Conservation (phyloP, 768 basidiomycete species). For the Termitomyces sp. region DNA sequence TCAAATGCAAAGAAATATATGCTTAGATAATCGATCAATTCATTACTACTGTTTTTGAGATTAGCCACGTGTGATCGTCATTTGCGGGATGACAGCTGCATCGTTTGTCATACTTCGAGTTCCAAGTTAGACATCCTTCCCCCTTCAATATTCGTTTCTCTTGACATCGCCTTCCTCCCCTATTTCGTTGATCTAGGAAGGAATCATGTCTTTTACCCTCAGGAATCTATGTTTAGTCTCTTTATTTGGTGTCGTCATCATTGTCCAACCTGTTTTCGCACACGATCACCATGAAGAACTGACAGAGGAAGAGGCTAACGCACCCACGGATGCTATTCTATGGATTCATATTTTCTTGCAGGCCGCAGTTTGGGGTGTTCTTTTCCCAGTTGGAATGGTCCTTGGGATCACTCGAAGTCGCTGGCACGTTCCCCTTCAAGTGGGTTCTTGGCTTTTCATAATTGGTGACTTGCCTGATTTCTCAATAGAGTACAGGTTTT, state of each 20-base stretch:
- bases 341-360: conserved; percentile 84
- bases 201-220: conserved; percentile 1
- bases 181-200: conserved; percentile 4
- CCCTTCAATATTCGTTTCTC: background rate
- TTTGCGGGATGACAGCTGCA: conserved; percentile 3
- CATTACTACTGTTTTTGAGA: background rate
- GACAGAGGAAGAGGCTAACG: conserved; percentile 54
- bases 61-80: background rate
- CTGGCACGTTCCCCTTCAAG: conserved; percentile 91
- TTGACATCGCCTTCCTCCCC: background rate
- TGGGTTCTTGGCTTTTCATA: conserved; percentile 19
- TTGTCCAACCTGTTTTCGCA: conserved; percentile 27
- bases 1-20: conserved; percentile 1
- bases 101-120: conserved; percentile 5
- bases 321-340: conserved; percentile 71
- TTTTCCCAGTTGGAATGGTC: conserved; percentile 85
- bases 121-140: conserved; percentile 6
- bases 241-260: conserved; percentile 2
- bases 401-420: conserved; percentile 70
- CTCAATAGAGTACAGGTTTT: conserved; percentile 55
- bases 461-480: background rate
- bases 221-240: conserved; percentile 5
- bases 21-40: conserved; percentile 5
- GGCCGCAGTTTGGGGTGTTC: conserved; percentile 72
- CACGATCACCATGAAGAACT: conserved; percentile 62